These are phyloP conservation scores for Hypoxylon fuscum DNA, from an alignment of 495 filamentous ascomycete genomes.

Conservation along the genomic window DNA sequence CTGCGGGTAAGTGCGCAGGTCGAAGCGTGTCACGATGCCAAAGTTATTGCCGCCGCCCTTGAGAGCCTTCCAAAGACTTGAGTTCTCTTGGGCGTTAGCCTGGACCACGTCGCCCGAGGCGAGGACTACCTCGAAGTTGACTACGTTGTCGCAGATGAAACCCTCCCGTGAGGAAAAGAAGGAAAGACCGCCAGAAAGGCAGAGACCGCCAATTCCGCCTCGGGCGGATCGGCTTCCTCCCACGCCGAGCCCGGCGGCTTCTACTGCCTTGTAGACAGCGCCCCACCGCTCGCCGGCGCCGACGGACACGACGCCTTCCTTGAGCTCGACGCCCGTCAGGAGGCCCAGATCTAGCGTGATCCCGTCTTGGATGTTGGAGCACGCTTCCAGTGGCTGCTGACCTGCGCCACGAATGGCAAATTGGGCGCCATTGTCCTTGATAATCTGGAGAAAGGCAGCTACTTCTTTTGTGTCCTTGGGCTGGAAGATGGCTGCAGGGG, in stretches of 20 bases:
- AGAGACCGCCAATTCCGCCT: conserved; percentile 3
- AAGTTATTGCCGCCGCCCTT: conserved; percentile 62
- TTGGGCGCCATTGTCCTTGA: not conserved
- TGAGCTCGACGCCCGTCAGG: conserved; percentile 2
- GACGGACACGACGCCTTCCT: conserved; percentile 9
- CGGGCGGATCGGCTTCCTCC: not conserved
- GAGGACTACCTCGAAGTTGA: conserved; percentile 53
- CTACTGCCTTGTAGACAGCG: conserved; percentile 1
- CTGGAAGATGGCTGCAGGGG: conserved; percentile 13
- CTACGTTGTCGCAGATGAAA: too few relatives aligned
- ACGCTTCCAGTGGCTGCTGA: not conserved
- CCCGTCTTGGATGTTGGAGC: conserved; percentile 3
- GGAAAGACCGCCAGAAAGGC: not conserved
- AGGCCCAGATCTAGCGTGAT: conserved; percentile 3
- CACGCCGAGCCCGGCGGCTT: not conserved
- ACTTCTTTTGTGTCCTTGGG: conserved; percentile 16
- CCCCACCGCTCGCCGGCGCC: conserved; percentile 13
- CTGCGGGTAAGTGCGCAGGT: conserved; percentile 10
- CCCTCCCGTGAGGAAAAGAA: conserved; percentile 14
- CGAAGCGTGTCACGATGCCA: conserved; percentile 31
- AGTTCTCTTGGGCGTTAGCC: conserved; percentile 48
- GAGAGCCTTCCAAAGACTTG: conserved; percentile 65
- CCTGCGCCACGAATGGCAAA: conserved; percentile 3
- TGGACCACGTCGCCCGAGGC: conserved; percentile 56
- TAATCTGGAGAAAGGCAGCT: conserved; percentile 4